Evolutionary conservation across 208 protist genomes (phyloP).

Genomic region (Leishmania amazonensis): DNA sequence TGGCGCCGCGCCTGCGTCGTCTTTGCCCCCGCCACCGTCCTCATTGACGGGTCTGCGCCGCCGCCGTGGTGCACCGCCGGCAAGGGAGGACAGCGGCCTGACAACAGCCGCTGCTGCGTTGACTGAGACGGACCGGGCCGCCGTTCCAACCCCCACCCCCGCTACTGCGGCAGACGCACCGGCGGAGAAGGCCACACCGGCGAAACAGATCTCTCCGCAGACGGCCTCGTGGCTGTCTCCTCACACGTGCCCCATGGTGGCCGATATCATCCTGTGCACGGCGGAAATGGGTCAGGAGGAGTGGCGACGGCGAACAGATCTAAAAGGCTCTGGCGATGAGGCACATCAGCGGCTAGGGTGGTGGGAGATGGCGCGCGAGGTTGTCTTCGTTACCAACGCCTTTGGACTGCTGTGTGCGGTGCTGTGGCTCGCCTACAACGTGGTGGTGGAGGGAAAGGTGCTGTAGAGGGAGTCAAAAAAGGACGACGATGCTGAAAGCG

Average conservation of each 20-base stretch:
- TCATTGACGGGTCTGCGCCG: constrained; percentile 5
- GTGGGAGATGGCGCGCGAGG: constrained; percentile 28
- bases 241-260: constrained; percentile 32
- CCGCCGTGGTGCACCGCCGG: neutral
- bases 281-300: constrained; percentile 21
- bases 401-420: constrained; percentile 29
- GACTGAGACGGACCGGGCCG: neutral
- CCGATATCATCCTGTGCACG: constrained; percentile 30
- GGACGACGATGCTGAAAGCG: neutral
- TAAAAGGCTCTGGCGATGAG: constrained; percentile 6
- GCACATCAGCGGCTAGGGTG: constrained; percentile 15
- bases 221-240: constrained; percentile 30
- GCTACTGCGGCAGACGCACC: neutral
- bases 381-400: constrained; percentile 37
- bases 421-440: constrained; percentile 41
- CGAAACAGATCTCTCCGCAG: neutral
- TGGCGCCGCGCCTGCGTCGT: neutral
- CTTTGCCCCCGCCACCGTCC: neutral
- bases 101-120: neutral
- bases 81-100: neutral
- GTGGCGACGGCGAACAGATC: constrained; percentile 21
- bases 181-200: neutral
- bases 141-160: neutral
- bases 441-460: constrained; percentile 23
- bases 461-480: constrained; percentile 1